Conservation (phyloP, 805 yeast genomes). For the Ogataea pini region DNA sequence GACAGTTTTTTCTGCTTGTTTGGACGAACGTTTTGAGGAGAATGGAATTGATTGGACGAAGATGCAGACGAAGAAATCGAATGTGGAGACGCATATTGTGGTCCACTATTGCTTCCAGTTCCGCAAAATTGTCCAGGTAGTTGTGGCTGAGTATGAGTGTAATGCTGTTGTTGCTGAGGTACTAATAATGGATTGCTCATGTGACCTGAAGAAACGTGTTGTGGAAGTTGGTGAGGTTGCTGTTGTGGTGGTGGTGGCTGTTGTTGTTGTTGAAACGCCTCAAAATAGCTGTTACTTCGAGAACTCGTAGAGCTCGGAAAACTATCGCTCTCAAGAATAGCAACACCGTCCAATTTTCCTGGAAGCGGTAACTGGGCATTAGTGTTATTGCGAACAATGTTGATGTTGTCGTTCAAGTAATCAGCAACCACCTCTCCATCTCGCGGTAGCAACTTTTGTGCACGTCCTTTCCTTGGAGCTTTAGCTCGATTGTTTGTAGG, state of each 20-base stretch:
- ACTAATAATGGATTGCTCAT: background rate
- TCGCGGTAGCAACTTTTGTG: conserved; percentile 21
- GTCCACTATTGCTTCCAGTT: background rate
- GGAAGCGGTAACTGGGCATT: conserved; percentile 49
- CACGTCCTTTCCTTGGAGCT: conserved; percentile 36
- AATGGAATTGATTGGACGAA: conserved; percentile 18
- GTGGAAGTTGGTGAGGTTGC: too few species aligned
- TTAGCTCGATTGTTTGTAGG: conserved; percentile 41
- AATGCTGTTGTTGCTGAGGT: background rate
- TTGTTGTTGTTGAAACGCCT: background rate
- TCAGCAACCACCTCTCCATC: conserved; percentile 38
- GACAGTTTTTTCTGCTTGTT: conserved; percentile 14
- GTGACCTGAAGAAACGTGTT: background rate
- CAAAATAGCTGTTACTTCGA: conserved; percentile 18
- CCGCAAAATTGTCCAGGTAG: too few species aligned
- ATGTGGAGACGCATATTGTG: conserved; percentile 22
- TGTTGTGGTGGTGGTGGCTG: background rate
- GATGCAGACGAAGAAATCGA: conserved; percentile 19
- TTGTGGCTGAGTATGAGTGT: conserved; percentile 3
- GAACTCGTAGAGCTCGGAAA: conserved; percentile 14
- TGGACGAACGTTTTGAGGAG: conserved; percentile 19
- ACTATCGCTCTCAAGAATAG: conserved; percentile 8
- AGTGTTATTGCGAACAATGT: conserved; percentile 53
- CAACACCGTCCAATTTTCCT: conserved; percentile 1
- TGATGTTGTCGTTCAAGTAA: conserved; percentile 49